These are phyloP conservation scores for Suhomyces kilbournensis DNA, from an alignment of 805 yeast species.

Conservation along the genomic window DNA sequence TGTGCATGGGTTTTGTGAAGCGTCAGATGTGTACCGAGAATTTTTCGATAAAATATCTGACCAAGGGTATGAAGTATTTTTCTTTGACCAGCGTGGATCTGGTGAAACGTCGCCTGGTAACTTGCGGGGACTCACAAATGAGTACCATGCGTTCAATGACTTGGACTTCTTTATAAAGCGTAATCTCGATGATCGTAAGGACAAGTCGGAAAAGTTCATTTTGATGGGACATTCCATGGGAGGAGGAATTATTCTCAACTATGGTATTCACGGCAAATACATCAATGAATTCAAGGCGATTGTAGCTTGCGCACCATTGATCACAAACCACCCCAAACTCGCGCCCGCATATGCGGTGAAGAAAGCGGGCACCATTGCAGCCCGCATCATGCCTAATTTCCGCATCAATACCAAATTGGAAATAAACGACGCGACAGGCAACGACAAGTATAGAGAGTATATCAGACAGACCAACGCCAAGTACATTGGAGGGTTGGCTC, in stretches of 20 bases:
- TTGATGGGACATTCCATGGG: constrained; percentile 81
- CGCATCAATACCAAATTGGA: constrained; percentile 55
- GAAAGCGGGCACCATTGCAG: constrained; percentile 37
- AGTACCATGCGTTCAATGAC: constrained; percentile 54
- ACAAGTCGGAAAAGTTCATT: constrained; percentile 39
- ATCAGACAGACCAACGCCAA: constrained; percentile 38
- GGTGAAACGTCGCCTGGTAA: constrained; percentile 61
- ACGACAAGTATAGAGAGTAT: constrained; percentile 45
- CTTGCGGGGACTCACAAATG: constrained; percentile 55
- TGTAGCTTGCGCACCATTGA: constrained; percentile 57
- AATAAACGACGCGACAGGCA: constrained; percentile 52
- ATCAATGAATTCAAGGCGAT: constrained; percentile 46
- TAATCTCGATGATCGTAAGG: constrained; percentile 34
- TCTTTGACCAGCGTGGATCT: constrained; percentile 75
- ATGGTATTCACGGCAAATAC: constrained; percentile 54
- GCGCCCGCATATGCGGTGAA: constrained; percentile 49
- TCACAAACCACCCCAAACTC: constrained; percentile 55
- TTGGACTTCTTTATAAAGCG: constrained; percentile 54
- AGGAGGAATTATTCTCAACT: constrained; percentile 66
- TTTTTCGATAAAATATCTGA: constrained; percentile 51
- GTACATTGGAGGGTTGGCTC: constrained; percentile 51
- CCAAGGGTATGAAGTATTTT: constrained; percentile 61
- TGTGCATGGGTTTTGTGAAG: constrained; percentile 75
- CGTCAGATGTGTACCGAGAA: constrained; percentile 46
- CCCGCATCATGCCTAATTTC: constrained; percentile 43